Evolutionary conservation across 345 rosid genomes (phyloP), one percentile per base, ranked within the genome.

Genomic region (Crucihimalaya himalaica): DNA sequence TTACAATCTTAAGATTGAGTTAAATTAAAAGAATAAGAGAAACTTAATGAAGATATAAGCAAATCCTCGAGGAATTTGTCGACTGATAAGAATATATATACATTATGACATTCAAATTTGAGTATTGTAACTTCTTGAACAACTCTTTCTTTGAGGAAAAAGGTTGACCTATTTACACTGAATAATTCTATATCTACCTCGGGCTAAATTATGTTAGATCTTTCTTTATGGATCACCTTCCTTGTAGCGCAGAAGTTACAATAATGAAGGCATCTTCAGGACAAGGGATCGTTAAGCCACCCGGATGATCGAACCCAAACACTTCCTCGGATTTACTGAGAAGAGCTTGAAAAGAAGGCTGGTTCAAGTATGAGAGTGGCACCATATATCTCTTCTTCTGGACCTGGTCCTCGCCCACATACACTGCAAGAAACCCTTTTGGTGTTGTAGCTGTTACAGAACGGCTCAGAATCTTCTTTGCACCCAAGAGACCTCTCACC

Each of bases 211-310:
- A 48, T 16, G 58, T 23, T 59, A 21, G 28, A 32, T 73, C 34
- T 45, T 0, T 70, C 46, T 29, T 48, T 6, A 29, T 2, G 21
- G 45, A 56, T 31, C 52, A 78, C 32, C 60, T 51, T 39, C 71
- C 16, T 12, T 35, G 31, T 21, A 83, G 52, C 25, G 43, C 10
- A n/a, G 82, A 76, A 64, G 79, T 82, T 46, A 83, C 53, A 25
- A 68, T 29, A 20, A 79, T 2, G 63, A 84, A 88, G 1, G 62
- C 61, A 3, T 81, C 82, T 72, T 84, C 83, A 6, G 66, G 51
- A 67, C 88, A 84, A 12, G 86, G 88, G 66, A 87, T 75, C 14
- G 78, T 86, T 16, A 86, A 58, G 31, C 83, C 85, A 0, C 87
- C 86, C 7, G 83, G 85, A 80, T 83, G 84, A 37, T 82, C 64